Evolutionary conservation across 2,329 filamentous ascomycete species (phyloP), one percentile per base, ranked within the genome.

Genomic region (Lasiodiplodia sp.): DNA sequence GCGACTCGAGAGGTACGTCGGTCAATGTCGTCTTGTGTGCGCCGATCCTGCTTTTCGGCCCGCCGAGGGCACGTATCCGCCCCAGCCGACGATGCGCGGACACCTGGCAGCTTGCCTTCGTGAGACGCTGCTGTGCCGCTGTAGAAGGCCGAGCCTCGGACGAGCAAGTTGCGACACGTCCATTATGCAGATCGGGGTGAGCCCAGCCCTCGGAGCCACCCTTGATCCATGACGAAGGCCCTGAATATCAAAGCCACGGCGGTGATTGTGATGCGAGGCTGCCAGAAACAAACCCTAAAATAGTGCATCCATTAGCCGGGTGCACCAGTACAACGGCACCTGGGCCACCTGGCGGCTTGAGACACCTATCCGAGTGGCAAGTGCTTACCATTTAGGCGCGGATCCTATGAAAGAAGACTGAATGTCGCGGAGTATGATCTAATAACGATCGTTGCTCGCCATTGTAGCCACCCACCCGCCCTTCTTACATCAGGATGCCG

Each of bases 1-100:
- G 92, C 92, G 0, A 97, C 94, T 0, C 87, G 88, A 71, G 91
- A 94, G 78, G 89, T 85, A 75, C 73, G 72, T 63, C 57, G 55
- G 47, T 52, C 10, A 51, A 52, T 64, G 60, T 52, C 47, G 38
- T 64, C 60, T 47, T 69, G 47, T 58, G 60, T 31, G 44, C 38
- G 47, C 44, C 60, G 44, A 38, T n/a, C 60, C 47, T 58, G 37
- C 31, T 37, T 52, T 64, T 64, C 51, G 60, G 60, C 60, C 60
- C 60, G 60, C 37, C 4, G n/a, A 58, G 10, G 21, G 34, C 60
- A 38, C 58, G 14, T 31, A 38, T 31, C 60, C 60, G 60, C 60
- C 60, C 31, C 47, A 64, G 28, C 60, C 60, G 47, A 64, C 47
- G 40, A 63, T 28, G 25, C 21, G 25, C 58, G 28, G 58, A 18